Conservation (phyloP, 1,139 yeast genomes). For the Yamadazyma buinensis region DNA sequence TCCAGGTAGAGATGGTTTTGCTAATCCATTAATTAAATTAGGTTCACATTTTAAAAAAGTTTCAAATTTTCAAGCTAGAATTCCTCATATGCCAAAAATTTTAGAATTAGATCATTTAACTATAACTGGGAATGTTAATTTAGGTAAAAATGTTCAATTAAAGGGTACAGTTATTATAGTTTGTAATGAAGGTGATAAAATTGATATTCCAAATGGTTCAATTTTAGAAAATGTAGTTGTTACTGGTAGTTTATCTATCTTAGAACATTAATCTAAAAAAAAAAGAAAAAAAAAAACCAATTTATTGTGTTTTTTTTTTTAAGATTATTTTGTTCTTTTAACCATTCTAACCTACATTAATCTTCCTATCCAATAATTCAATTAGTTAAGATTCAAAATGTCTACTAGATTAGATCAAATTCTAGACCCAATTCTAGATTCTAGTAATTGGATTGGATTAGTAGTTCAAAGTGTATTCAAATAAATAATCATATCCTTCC, state of each 20-base stretch:
- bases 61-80: conserved; percentile 81
- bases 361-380: too few relatives aligned
- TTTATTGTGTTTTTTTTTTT: too few relatives aligned
- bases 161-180: conserved; percentile 98
- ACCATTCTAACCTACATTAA: too few relatives aligned
- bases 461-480: too few relatives aligned
- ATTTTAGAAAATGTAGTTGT: conserved; percentile 93
- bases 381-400: too few relatives aligned
- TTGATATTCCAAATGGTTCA: conserved; percentile 96
- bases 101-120: conserved; percentile 96
- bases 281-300: background rate
- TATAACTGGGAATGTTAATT: conserved; percentile 90
- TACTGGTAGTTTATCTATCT: conserved; percentile 92
- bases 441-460: too few relatives aligned
- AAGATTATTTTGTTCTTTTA: too few relatives aligned
- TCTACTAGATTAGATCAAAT: too few relatives aligned
- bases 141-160: conserved; percentile 86
- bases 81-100: conserved; percentile 94
- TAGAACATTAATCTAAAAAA: conserved; percentile 63
- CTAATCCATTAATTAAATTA: conserved; percentile 91
- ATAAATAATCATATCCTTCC: too few relatives aligned
- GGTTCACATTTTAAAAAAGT: conserved; percentile 97
- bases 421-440: too few relatives aligned
- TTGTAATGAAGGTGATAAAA: conserved; percentile 94
- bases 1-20: conserved; percentile 77